These are phyloP conservation scores for Theobroma grandiflorum DNA, from an alignment of 441 rosid genomes.

Conservation along the genomic window DNA sequence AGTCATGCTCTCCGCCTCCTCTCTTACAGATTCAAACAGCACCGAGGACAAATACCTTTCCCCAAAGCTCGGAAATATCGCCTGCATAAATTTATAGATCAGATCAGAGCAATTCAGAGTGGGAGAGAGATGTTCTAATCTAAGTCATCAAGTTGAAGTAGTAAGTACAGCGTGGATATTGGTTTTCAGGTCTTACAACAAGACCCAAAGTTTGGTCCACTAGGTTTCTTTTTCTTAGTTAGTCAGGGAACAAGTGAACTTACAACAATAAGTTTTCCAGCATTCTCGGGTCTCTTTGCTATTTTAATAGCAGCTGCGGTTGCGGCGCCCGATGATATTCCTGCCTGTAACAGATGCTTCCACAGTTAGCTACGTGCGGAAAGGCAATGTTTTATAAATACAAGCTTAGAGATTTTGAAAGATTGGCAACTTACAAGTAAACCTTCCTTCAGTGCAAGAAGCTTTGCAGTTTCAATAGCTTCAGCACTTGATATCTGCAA, in stretches of 20 bases:
- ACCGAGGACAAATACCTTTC: slow-evolving; percentile 77
- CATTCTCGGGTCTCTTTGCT: slow-evolving; percentile 84
- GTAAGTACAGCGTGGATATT: neutral
- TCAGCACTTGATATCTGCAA: slow-evolving; percentile 74
- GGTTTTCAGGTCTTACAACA: neutral
- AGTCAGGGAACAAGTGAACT: slow-evolving; percentile 32
- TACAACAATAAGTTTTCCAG: slow-evolving; percentile 70
- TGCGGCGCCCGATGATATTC: slow-evolving; percentile 94
- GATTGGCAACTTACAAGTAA: slow-evolving; percentile 66
- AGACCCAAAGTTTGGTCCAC: no score
- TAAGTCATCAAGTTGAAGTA: neutral
- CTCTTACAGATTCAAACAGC: slow-evolving; percentile 64
- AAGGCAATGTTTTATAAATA: neutral
- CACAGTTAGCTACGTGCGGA: neutral
- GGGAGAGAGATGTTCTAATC: neutral
- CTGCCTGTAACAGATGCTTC: slow-evolving; percentile 58
- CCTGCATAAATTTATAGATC: slow-evolving; percentile 41
- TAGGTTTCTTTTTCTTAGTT: neutral
- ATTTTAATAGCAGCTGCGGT: slow-evolving; percentile 80
- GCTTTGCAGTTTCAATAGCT: slow-evolving; percentile 83
- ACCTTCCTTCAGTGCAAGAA: slow-evolving; percentile 83
- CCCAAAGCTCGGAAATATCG: slow-evolving; percentile 74
- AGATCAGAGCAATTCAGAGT: neutral
- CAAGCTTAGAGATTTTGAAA: neutral
- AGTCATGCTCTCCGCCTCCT: slow-evolving; percentile 68